Evolutionary conservation across 2,329 filamentous ascomycete genomes (phyloP).

Genomic region (Fusarium pseudonygamai): DNA sequence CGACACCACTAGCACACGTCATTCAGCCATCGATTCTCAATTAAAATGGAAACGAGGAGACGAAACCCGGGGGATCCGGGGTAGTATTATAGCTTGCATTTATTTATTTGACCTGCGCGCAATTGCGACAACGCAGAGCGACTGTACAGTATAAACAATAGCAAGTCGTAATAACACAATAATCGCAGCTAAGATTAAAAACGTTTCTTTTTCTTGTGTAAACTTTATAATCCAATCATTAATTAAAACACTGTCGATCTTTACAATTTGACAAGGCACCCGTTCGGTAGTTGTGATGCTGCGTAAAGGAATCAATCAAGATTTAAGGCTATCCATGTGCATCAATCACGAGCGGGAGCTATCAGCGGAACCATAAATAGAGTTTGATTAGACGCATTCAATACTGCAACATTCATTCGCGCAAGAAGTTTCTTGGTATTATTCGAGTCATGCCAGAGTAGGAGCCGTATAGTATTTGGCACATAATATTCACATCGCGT

Average conservation of each 20-base stretch:
- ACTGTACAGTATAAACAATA: neutral
- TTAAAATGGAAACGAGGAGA: neutral
- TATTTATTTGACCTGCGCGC: neutral
- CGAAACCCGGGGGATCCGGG: constrained; percentile 2
- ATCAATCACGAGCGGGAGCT: neutral
- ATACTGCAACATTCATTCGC: neutral
- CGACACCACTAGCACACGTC: neutral
- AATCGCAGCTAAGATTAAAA: neutral
- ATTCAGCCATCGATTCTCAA: neutral
- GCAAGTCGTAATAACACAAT: no score
- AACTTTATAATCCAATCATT: neutral
- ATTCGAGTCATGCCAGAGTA: neutral
- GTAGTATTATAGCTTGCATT: neutral
- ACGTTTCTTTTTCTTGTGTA: fast-evolving
- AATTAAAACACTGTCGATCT: neutral
- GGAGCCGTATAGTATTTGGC: neutral
- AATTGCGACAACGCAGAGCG: neutral
- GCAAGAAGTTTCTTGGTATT: neutral
- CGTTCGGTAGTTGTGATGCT: neutral
- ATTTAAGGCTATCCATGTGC: no score
- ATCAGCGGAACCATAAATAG: neutral
- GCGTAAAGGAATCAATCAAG: neutral
- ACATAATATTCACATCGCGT: neutral
- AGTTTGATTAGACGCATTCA: neutral
- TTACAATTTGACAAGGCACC: no score